Base-by-base conservation (phyloP, 169 alveolate genomes). In the Theileria luwenshuni region DNA sequence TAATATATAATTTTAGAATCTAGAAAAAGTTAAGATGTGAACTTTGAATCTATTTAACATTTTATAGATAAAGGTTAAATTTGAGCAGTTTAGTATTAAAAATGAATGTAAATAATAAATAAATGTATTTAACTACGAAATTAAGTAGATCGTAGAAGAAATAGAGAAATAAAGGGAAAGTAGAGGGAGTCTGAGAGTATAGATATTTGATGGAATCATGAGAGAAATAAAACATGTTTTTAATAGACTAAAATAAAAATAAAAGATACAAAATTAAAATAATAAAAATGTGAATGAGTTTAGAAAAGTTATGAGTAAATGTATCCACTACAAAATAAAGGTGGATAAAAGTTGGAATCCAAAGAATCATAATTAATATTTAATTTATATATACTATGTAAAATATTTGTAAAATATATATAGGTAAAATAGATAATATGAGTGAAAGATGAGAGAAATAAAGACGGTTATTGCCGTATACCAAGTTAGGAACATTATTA, bases 171-270 rank as follows among this genome's bases (percentile, higher is more conserved):
- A 38, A 38, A 38, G 10, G 65, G 32, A 56, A 56, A 56, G 30
- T 15, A 56, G 30, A 56, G 32, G n/a, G 25, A 56, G 30, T 56
- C 65, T 17, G 15, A 56, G 23, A n/a, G n/a, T n/a, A n/a, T n/a
- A n/a, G n/a, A n/a, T n/a, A n/a, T n/a, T n/a, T n/a, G n/a, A n/a
- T n/a, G n/a, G n/a, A n/a, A n/a, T n/a, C n/a, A n/a, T n/a, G n/a
- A n/a, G n/a, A n/a, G n/a, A n/a, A n/a, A n/a, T n/a, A n/a, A n/a
- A n/a, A n/a, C n/a, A n/a, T n/a, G n/a, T n/a, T n/a, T n/a, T n/a
- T n/a, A n/a, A n/a, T n/a, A n/a, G n/a, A n/a, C 30, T 27, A 56
- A 56, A 43, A 41, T 17, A 56, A 56, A 56, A 56, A 56, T 27
- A 41, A 56, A 27, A 15, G 30, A 56, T 56, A 56, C 23, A 3